A percentile compares a stretch with the other conserved stretches of the same genome.
These are phyloP conservation scores for Trichoderma sp. DNA, from an alignment of 2,329 filamentous ascomycete species.

Conservation along the genomic window DNA sequence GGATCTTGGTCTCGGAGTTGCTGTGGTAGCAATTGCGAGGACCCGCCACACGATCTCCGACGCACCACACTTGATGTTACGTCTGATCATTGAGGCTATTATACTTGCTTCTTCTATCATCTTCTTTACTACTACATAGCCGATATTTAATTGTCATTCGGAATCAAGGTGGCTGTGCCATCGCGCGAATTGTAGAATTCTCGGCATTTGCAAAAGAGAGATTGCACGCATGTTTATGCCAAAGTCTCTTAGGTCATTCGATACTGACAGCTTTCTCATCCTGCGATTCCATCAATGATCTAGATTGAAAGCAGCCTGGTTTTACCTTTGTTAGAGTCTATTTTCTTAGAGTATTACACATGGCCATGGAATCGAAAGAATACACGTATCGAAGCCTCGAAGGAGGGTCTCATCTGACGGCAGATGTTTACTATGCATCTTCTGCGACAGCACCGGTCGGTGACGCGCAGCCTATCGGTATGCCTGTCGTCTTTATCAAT, in stretches of 20 bases:
- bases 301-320: neutral
- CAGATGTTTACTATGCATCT: neutral
- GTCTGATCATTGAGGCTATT: neutral
- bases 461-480: neutral
- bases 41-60: neutral
- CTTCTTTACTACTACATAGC: too few species aligned
- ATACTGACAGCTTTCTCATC: neutral
- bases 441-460: neutral
- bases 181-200: neutral
- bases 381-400: neutral
- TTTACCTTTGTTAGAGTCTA: neutral
- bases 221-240: neutral
- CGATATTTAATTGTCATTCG: neutral
- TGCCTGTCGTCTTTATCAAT: neutral
- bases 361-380: neutral
- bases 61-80: neutral
- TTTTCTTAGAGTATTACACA: neutral
- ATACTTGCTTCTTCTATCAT: too few species aligned
- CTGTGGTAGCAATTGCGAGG: neutral
- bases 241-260: neutral
- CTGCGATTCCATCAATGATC: neutral
- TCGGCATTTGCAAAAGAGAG: neutral
- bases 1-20: neutral
- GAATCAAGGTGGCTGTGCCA: neutral
- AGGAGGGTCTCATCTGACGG: neutral